These are phyloP conservation scores for Rosa rugosa DNA, from an alignment of 306 rosid genomes.

Conservation along the genomic window DNA sequence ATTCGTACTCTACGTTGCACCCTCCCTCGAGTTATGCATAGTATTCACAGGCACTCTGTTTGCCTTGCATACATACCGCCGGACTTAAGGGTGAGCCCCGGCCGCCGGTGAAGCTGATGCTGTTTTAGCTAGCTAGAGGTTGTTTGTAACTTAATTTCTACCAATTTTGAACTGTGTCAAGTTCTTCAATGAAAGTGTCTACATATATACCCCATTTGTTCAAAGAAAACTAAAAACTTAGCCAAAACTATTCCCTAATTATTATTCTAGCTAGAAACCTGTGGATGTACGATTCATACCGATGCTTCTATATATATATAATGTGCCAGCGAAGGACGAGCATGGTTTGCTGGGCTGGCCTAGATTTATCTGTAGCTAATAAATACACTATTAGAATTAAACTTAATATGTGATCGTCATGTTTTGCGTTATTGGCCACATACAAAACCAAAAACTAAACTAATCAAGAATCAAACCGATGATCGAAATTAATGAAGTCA, in stretches of 20 bases:
- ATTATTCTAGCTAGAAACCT: background rate
- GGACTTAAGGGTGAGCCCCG: background rate
- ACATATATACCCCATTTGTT: background rate
- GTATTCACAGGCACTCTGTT: background rate
- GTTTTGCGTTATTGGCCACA: constrained; percentile 2
- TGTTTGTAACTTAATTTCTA: background rate
- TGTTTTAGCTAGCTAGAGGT: background rate
- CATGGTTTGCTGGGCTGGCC: constrained; percentile 4
- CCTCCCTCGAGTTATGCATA: background rate
- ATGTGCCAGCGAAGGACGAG: constrained; percentile 7
- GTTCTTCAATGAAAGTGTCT: background rate
- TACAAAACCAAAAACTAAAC: background rate
- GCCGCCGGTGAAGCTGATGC: background rate
- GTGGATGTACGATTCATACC: background rate
- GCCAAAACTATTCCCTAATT: background rate
- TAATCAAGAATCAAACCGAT: background rate
- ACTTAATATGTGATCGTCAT: constrained; percentile 11
- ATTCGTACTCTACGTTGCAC: no score
- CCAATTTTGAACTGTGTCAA: no score
- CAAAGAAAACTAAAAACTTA: background rate
- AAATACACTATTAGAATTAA: background rate
- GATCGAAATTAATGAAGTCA: constrained; percentile 27
- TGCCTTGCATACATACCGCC: background rate
- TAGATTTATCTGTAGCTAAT: background rate
- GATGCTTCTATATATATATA: no score